Evolutionary conservation across 2,329 filamentous ascomycete species (phyloP).

Genomic region (Byssothecium circinans): DNA sequence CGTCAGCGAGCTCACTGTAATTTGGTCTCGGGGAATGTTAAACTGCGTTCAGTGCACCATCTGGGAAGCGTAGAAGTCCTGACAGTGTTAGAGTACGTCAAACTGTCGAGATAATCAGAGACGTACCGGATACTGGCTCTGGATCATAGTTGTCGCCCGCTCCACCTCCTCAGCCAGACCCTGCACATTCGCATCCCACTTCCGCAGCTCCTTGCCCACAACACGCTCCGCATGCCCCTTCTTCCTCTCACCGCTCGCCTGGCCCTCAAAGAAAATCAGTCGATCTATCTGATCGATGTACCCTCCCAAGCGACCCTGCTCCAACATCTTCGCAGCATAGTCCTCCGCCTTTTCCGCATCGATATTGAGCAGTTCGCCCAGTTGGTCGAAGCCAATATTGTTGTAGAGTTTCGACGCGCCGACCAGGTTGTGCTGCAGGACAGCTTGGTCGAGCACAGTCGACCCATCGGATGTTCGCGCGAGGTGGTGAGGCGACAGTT

Average conservation of each 20-base stretch:
- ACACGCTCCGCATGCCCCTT: conserved; percentile 62
- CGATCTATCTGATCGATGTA: conserved; percentile 93
- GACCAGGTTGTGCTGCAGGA: conserved; percentile 94
- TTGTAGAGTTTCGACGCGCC: conserved; percentile 67
- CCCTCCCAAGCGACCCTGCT: conserved; percentile 84
- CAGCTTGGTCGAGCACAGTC: conserved; percentile 88
- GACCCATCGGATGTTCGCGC: conserved; percentile 87
- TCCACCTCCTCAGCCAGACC: conserved; percentile 87
- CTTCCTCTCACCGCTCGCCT: conserved; percentile 69
- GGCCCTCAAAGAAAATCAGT: conserved; percentile 83
- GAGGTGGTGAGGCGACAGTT: conserved; percentile 82
- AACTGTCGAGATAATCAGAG: background rate
- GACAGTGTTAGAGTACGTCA: background rate
- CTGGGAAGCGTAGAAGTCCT: conserved; percentile 50
- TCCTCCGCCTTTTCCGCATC: conserved; percentile 81
- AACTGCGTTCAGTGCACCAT: conserved; percentile 34
- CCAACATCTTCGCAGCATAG: conserved; percentile 92
- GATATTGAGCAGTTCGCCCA: conserved; percentile 77
- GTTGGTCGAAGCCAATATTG: conserved; percentile 62
- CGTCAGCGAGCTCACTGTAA: no score
- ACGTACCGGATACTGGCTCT: conserved; percentile 75
- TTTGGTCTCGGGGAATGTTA: no score
- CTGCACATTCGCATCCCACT: conserved; percentile 89
- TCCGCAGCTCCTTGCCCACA: conserved; percentile 71
- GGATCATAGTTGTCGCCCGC: conserved; percentile 77